Conservation (phyloP, 2,329 filamentous ascomycete species). For the Coniella lustricola region DNA sequence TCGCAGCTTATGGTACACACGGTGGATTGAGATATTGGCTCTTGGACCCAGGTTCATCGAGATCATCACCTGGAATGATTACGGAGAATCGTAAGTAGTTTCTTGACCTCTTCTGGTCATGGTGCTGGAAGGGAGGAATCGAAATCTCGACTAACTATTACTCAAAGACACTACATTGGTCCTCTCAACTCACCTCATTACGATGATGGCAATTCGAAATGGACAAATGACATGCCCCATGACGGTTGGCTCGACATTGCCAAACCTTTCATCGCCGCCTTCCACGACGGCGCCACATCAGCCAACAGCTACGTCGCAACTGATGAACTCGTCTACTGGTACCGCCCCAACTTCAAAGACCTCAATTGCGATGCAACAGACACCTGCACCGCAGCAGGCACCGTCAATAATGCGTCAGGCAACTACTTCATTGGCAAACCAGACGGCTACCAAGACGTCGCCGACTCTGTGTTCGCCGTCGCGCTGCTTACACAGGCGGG, state of each 20-base stretch:
- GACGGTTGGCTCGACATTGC: conserved; percentile 47
- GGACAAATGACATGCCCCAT: conserved; percentile 45
- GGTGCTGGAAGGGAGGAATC: no score
- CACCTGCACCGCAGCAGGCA: conserved; percentile 33
- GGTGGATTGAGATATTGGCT: conserved; percentile 43
- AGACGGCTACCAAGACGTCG: conserved; percentile 41
- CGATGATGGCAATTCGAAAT: conserved; percentile 39
- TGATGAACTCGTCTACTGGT: conserved; percentile 50
- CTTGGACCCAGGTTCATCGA: conserved; percentile 41
- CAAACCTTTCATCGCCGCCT: conserved; percentile 46
- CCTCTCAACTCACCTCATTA: conserved; percentile 37
- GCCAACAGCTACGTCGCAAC: conserved; percentile 31
- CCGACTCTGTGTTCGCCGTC: conserved; percentile 46
- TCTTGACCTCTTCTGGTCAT: not conserved
- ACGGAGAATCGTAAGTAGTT: conserved; percentile 36
- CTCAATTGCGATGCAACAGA: conserved; percentile 46
- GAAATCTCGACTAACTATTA: not conserved
- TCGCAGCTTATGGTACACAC: conserved; percentile 42
- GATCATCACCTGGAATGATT: conserved; percentile 43
- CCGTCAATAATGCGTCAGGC: conserved; percentile 36
- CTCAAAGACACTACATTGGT: conserved; percentile 39
- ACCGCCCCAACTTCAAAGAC: conserved; percentile 39
- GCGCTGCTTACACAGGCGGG: conserved; percentile 39
- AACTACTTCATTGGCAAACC: conserved; percentile 47
- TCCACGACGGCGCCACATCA: conserved; percentile 36